phyloP scores from a whole-genome alignment of 2,329 filamentous ascomycete species.

The Fonsecaea erecta region DNA sequence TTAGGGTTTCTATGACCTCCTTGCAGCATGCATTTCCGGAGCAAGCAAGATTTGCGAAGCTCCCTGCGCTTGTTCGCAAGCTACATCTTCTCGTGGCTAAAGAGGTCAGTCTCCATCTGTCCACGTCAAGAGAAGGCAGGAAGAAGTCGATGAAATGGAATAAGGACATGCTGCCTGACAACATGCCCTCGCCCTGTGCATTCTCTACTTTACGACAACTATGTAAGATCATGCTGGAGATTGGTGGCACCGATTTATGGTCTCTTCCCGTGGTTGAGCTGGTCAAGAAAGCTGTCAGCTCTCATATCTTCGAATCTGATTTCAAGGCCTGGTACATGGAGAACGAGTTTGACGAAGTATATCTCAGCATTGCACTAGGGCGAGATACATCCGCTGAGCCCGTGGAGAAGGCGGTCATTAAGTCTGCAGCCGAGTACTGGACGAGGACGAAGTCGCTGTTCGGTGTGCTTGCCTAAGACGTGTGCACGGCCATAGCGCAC shows the following conservation, averaged over 20 bases:
- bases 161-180: slow-evolving; percentile 23
- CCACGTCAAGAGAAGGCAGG: slow-evolving; percentile 4
- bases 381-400: neutral
- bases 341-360: slow-evolving; percentile 33
- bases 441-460: slow-evolving; percentile 35
- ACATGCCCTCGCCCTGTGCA: slow-evolving; percentile 34
- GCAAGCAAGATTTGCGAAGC: slow-evolving; percentile 13
- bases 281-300: slow-evolving; percentile 24
- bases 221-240: slow-evolving; percentile 35
- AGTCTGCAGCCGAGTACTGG: slow-evolving; percentile 34
- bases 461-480: slow-evolving; percentile 26
- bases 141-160: slow-evolving; percentile 2
- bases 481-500: neutral
- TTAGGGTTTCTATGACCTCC: slow-evolving; percentile 23
- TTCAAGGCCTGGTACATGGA: slow-evolving; percentile 19
- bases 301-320: slow-evolving; percentile 23
- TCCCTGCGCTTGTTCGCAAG: slow-evolving; percentile 15
- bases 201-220: slow-evolving; percentile 32
- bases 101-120: slow-evolving; percentile 23
- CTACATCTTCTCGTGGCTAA: slow-evolving; percentile 29
- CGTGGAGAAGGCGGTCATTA: neutral
- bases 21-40: slow-evolving; percentile 27
- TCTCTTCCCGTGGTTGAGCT: slow-evolving; percentile 25
- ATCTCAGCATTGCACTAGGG: slow-evolving; percentile 29
- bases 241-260: slow-evolving; percentile 36